Evolutionary conservation across 1,284 basidiomycete species (phyloP).

Genomic region (Sporisorium graminicola): DNA sequence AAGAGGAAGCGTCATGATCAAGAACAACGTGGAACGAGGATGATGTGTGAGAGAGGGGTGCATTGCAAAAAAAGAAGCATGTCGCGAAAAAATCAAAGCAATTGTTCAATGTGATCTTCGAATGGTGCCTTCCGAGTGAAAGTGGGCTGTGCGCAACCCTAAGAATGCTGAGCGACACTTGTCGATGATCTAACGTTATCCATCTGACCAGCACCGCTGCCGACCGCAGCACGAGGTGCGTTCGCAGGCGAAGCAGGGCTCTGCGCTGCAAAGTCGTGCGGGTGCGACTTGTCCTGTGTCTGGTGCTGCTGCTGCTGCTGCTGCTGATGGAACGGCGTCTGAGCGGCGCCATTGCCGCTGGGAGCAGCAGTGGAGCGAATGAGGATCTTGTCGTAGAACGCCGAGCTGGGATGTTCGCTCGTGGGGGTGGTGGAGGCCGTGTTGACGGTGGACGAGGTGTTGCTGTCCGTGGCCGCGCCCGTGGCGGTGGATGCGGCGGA

Average conservation of each 20-base stretch:
- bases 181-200: neutral
- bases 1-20: neutral
- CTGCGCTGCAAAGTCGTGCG: neutral
- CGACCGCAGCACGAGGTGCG: neutral
- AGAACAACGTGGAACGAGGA: neutral
- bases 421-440: constrained; percentile 38
- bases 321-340: neutral
- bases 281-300: neutral
- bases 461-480: constrained; percentile 2
- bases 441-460: constrained; percentile 8
- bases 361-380: neutral
- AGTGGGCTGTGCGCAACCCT: neutral
- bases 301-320: neutral
- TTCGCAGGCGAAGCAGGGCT: neutral
- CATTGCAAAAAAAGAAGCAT: neutral
- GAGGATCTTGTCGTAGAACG: constrained; percentile 6
- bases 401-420: constrained; percentile 6
- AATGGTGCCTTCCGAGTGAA: neutral
- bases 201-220: neutral
- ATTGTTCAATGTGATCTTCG: neutral
- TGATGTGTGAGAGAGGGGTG: neutral
- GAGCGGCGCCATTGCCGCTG: neutral
- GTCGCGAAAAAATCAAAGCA: no score
- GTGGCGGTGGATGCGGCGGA: constrained; percentile 1
- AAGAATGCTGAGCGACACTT: neutral